Evolutionary conservation across 2,329 filamentous ascomycete genomes (phyloP).

Genomic region (Penicillium sp.): DNA sequence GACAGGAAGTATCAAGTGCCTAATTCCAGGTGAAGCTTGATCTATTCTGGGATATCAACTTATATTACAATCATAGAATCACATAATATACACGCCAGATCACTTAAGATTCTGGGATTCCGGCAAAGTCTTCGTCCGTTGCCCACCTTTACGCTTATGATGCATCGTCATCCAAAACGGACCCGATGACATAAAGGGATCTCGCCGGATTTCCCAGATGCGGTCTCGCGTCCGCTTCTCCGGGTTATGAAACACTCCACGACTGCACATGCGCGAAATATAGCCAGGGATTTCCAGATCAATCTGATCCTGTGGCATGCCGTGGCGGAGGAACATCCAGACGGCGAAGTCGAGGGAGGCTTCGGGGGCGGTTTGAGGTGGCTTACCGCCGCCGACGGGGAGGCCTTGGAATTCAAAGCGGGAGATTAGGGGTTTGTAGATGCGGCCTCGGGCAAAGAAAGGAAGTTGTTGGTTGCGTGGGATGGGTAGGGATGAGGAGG

Average conservation of each 20-base stretch:
- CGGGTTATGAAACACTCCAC: constrained; percentile 21
- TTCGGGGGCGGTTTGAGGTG: constrained; percentile 27
- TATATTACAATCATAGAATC: constrained; percentile 12
- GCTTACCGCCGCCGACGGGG: constrained; percentile 15
- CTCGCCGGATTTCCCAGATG: constrained; percentile 19
- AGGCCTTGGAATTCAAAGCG: constrained; percentile 11
- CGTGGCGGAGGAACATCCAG: constrained; percentile 37
- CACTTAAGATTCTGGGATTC: not conserved
- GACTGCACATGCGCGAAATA: constrained; percentile 31
- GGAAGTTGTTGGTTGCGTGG: constrained; percentile 12
- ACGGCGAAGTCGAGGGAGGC: constrained; percentile 44
- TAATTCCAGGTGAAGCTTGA: not conserved
- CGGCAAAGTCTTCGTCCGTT: not conserved
- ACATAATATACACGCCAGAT: constrained; percentile 11
- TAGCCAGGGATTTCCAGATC: constrained; percentile 44
- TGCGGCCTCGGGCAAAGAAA: constrained; percentile 15
- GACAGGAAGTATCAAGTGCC: not conserved
- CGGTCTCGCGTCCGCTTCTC: constrained; percentile 13
- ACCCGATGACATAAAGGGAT: constrained; percentile 25
- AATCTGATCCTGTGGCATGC: constrained; percentile 39
- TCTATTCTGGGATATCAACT: constrained; percentile 10
- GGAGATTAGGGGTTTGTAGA: constrained; percentile 9
- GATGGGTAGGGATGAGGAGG: constrained; percentile 6
- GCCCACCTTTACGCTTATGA: not conserved
- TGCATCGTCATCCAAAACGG: constrained; percentile 3